These are phyloP conservation scores for Porodaedalea pini DNA, from an alignment of 1,284 basidiomycete genomes.

Conservation along the genomic window DNA sequence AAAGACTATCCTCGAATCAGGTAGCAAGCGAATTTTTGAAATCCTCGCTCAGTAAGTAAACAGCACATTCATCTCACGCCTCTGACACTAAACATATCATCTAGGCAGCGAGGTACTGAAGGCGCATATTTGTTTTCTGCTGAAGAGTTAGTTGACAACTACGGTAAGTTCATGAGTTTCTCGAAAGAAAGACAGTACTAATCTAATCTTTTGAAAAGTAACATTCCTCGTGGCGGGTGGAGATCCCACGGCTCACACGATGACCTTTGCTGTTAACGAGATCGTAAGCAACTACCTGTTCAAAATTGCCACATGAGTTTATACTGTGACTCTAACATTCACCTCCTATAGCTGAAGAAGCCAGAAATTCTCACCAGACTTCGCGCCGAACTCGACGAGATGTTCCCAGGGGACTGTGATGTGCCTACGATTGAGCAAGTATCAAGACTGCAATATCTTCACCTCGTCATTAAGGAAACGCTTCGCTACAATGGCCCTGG, in stretches of 20 bases:
- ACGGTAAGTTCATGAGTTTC: neutral
- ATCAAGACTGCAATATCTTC: neutral
- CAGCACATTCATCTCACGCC: too few species aligned
- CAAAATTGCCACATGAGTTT: neutral
- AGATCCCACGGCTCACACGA: constrained; percentile 1
- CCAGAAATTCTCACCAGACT: neutral
- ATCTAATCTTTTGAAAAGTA: neutral
- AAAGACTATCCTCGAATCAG: neutral
- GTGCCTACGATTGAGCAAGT: neutral
- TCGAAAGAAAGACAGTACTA: neutral
- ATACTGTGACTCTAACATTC: neutral
- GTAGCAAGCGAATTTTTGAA: constrained; percentile 1
- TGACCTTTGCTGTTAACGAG: neutral
- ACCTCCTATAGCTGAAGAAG: neutral
- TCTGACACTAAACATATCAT: neutral
- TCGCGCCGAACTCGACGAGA: neutral
- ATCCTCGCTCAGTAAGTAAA: neutral
- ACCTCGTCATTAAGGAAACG: neutral
- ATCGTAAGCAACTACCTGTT: neutral
- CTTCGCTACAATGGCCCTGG: constrained; percentile 1
- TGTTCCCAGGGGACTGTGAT: neutral
- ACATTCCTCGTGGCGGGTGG: constrained; percentile 3
- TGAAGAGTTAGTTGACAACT: constrained; percentile 1
- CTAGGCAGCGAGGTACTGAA: neutral
- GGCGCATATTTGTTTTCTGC: neutral